Conservation (phyloP, 768 basidiomycete genomes). For the Sporobolomyces phaffii region DNA sequence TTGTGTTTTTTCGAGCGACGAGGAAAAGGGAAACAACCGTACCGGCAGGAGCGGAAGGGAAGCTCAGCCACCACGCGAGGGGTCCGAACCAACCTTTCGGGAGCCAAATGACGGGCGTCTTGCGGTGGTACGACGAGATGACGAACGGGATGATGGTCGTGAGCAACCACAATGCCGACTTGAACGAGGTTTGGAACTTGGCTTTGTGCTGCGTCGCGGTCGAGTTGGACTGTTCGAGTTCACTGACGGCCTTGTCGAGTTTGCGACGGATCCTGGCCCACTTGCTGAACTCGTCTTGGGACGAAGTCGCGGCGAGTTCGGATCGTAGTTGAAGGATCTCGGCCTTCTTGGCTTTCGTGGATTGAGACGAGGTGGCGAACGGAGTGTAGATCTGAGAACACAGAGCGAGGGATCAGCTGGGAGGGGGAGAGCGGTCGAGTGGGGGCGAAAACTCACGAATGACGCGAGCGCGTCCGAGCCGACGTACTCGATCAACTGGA, state of each 20-base stretch:
- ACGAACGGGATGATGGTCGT: conserved; percentile 82
- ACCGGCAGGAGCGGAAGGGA: conserved; percentile 89
- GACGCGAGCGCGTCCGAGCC: conserved; percentile 27
- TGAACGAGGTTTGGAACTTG: conserved; percentile 66
- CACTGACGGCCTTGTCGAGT: conserved; percentile 83
- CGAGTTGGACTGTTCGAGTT: conserved; percentile 72
- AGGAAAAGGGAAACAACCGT: not conserved
- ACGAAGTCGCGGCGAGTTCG: conserved; percentile 80
- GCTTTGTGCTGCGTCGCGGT: conserved; percentile 49
- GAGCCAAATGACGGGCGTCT: conserved; percentile 84
- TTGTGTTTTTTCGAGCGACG: not conserved
- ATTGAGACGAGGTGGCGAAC: conserved; percentile 57
- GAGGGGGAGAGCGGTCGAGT: not conserved
- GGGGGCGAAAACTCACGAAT: conserved; percentile 7
- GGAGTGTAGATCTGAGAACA: conserved; percentile 23
- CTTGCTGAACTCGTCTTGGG: conserved; percentile 96
- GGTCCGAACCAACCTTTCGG: conserved; percentile 87
- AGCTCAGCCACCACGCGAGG: conserved; percentile 74
- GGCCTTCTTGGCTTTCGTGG: conserved; percentile 67
- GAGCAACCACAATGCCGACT: conserved; percentile 64
- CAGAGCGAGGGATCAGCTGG: not conserved
- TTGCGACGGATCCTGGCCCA: conserved; percentile 90
- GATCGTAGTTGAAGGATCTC: conserved; percentile 74
- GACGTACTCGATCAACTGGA: conserved; percentile 22
- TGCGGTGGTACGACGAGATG: conserved; percentile 86